Base-by-base conservation (phyloP, 164 flowering plant species). In the Warburgia ugandensis region DNA sequence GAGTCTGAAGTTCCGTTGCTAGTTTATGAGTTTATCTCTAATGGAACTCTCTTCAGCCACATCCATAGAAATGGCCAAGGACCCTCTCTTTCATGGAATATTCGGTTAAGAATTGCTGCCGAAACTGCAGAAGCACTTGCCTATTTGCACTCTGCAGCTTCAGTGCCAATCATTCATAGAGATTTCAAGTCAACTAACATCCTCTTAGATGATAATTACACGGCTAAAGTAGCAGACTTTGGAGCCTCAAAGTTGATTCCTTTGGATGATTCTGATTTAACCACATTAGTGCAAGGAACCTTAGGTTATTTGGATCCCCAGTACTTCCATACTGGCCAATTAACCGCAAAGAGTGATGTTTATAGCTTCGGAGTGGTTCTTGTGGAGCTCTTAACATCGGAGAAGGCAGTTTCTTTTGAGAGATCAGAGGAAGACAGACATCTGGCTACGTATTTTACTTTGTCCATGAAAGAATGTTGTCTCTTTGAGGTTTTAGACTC, bases 311-410 rank as follows among this genome's bases (percentile, higher is more conserved):
- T 54, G 23, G 58, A 54, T 41, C 58, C 50, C 6, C 41, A 44
- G 25, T 54, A 54, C 49, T 41, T 31, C 3, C 47, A 16, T 11
- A 43, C 58, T 19, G 19, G 58, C 29, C 33, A 30, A 14, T 55
- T 55, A 13, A 55, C 51, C 4, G 51, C 32, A 13, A 55, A 45
- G 32, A 55, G 59, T 17, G 59, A 45, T 55, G 59, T 55, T 13
- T 55, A 55, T 35, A 55, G 59, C 43, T 55, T 55, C 17, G 51
- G 59, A 11, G 33, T 55, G 1, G 59, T 55, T 36, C 30, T 55
- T 9, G n/a, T 26, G 6, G 59, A 55, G 25, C 51, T 55, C 36
- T 55, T 55, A 55, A 45, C 59, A 17, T 38, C 48, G 4, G 20
- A 22, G 38, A 41, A 13, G 39, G 48, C 57, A 7, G 17, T 43